Conservation (phyloP, 306 rosid genomes). For the Prunus salicina region DNA sequence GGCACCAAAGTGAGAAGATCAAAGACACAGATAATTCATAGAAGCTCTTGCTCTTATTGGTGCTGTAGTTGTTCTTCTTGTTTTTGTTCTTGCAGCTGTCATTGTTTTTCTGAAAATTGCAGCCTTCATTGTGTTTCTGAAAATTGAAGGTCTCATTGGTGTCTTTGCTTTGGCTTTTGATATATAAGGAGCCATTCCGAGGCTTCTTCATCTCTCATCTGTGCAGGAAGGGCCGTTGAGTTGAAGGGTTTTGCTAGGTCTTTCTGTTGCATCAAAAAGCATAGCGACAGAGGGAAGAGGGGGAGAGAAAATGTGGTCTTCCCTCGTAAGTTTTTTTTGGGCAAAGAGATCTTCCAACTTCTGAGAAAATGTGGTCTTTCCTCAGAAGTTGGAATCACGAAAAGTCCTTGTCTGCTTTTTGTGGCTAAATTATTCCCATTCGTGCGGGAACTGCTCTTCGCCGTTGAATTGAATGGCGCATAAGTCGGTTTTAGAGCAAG, state of each 20-base stretch:
- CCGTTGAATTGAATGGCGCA: constrained; percentile 13
- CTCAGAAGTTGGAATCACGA: not conserved
- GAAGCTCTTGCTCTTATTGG: constrained; percentile 34
- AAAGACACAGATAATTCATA: constrained; percentile 65
- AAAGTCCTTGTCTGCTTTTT: constrained; percentile 2
- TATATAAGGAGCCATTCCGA: constrained; percentile 25
- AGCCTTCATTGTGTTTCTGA: constrained; percentile 9
- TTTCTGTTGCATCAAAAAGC: not conserved
- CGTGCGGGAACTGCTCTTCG: constrained; percentile 21
- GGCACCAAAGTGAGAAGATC: constrained; percentile 61
- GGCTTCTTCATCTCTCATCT: constrained; percentile 53
- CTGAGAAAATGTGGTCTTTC: not conserved
- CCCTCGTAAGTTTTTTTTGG: too few relatives aligned
- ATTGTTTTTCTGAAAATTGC: constrained; percentile 1
- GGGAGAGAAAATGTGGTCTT: not conserved
- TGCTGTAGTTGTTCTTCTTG: constrained; percentile 17
- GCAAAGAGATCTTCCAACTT: too few relatives aligned
- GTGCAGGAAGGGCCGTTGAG: not conserved
- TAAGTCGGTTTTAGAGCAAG: not conserved
- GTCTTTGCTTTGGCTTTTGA: constrained; percentile 31
- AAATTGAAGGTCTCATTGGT: constrained; percentile 9
- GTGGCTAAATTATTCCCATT: constrained; percentile 14
- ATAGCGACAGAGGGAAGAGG: not conserved
- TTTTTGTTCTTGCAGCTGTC: constrained; percentile 8
- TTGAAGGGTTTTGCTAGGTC: constrained; percentile 4